Percentiles rank a stretch among this genome's conserved stretches.
Evolutionary conservation across 306 rosid genomes (phyloP).

Genomic region (Begonia peltatifolia): DNA sequence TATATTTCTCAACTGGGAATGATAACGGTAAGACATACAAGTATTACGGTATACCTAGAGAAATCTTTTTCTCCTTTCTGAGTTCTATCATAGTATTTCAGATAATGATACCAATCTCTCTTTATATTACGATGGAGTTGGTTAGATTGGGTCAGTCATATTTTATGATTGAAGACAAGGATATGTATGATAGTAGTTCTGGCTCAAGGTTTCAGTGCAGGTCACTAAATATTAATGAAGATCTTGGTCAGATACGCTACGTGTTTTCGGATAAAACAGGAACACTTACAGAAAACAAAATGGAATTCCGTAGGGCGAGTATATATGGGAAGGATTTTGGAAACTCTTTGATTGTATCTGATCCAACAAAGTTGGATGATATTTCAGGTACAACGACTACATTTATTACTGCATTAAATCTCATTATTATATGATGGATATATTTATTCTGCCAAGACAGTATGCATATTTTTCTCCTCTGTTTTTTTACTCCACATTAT

Average conservation of each 20-base stretch:
- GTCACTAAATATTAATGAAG: slow-evolving; percentile 93
- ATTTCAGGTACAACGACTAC: slow-evolving; percentile 28
- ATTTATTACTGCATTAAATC: neutral
- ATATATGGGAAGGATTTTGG: slow-evolving; percentile 57
- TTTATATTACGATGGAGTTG: slow-evolving; percentile 93
- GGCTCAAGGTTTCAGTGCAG: slow-evolving; percentile 94
- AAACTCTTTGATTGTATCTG: slow-evolving; percentile 23
- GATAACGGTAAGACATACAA: slow-evolving; percentile 39
- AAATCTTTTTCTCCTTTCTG: slow-evolving; percentile 79
- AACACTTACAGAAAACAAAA: slow-evolving; percentile 92
- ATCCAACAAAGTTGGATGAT: slow-evolving; percentile 14
- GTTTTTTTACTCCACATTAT: too few species aligned
- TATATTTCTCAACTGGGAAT: slow-evolving; percentile 25
- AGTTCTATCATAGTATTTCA: slow-evolving; percentile 94
- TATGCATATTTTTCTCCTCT: too few species aligned
- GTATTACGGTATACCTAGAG: slow-evolving; percentile 83
- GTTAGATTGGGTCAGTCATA: slow-evolving; percentile 96
- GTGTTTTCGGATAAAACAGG: slow-evolving; percentile 96
- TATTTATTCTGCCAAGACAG: too few species aligned
- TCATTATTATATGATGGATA: neutral
- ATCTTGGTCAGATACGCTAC: slow-evolving; percentile 90
- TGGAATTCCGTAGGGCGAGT: slow-evolving; percentile 91
- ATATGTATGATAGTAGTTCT: slow-evolving; percentile 53
- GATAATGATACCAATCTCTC: slow-evolving; percentile 99
- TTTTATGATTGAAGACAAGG: slow-evolving; percentile 82